phyloP scores from a whole-genome alignment of 2,329 filamentous ascomycete species.

The Rhinocladiella similis region DNA sequence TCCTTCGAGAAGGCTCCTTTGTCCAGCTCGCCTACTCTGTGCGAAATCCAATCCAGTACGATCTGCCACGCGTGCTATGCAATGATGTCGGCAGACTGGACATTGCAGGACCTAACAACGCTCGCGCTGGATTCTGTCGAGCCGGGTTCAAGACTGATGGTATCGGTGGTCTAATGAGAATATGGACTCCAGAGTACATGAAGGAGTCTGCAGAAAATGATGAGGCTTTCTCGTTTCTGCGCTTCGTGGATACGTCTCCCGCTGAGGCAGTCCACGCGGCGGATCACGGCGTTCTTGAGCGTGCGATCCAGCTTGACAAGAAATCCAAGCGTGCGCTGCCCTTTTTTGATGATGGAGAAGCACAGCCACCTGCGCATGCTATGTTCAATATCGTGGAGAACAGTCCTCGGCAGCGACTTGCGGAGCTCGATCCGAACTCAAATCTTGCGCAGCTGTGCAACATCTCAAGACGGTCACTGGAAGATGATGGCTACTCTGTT shows the following conservation, averaged over 20 bases:
- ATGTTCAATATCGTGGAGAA: constrained; percentile 79
- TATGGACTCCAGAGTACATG: constrained; percentile 82
- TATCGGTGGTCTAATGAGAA: constrained; percentile 79
- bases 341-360: constrained; percentile 62
- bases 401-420: constrained; percentile 64
- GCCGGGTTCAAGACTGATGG: constrained; percentile 74
- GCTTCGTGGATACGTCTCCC: constrained; percentile 77
- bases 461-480: constrained; percentile 66
- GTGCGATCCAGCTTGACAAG: constrained; percentile 67
- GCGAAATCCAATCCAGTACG: constrained; percentile 80
- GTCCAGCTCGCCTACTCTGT: constrained; percentile 85
- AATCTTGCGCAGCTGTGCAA: constrained; percentile 75
- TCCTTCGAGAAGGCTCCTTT: constrained; percentile 81
- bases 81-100: constrained; percentile 75
- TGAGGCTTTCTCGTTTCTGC: constrained; percentile 78
- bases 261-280: constrained; percentile 71
- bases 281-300: constrained; percentile 70
- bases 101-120: constrained; percentile 71
- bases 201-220: constrained; percentile 58
- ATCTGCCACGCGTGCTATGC: constrained; percentile 79
- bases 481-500: constrained; percentile 69
- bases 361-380: constrained; percentile 70
- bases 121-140: constrained; percentile 53
- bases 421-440: constrained; percentile 70
- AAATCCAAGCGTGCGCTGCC: constrained; percentile 63